These are phyloP conservation scores for Vitis hybrid DNA, from an alignment of 177 flowering plant genomes.

Conservation along the genomic window DNA sequence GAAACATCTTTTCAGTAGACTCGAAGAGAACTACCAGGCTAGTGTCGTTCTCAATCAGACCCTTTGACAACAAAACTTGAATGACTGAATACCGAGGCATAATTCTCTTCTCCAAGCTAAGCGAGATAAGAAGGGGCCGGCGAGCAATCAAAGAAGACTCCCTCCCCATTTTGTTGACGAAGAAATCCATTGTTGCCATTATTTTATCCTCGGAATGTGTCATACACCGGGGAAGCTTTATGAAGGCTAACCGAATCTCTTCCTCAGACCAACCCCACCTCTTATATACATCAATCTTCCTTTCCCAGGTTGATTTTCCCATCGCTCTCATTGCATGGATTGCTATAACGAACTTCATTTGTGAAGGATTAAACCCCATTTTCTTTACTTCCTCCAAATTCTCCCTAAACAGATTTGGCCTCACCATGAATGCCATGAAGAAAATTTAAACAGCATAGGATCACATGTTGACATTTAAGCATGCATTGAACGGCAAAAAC, in stretches of 20 bases:
- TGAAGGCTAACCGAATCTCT: slow-evolving; percentile 20
- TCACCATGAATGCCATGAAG: background rate
- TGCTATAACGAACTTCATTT: slow-evolving; percentile 9
- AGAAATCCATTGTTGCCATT: slow-evolving; percentile 17
- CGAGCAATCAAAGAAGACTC: slow-evolving; percentile 13
- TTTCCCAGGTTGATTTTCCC: slow-evolving; percentile 16
- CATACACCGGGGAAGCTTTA: slow-evolving; percentile 21
- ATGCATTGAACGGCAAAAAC: no score
- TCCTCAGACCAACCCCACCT: slow-evolving; percentile 33
- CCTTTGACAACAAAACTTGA: slow-evolving; percentile 11
- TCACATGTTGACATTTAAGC: no score
- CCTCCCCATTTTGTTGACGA: slow-evolving; percentile 26
- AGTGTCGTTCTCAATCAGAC: slow-evolving; percentile 9
- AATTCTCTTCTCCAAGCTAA: slow-evolving; percentile 26
- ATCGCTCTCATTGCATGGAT: background rate
- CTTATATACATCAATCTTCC: slow-evolving; percentile 20
- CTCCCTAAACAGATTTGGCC: slow-evolving; percentile 4
- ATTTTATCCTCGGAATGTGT: slow-evolving; percentile 23
- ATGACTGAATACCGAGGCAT: slow-evolving; percentile 17
- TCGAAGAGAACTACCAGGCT: background rate
- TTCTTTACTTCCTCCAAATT: slow-evolving; percentile 14
- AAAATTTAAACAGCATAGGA: no score
- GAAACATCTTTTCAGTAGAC: background rate
- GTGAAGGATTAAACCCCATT: slow-evolving; percentile 22
- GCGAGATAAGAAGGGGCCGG: slow-evolving; percentile 1